Conservation (phyloP, 495 filamentous ascomycete species). For the Penicillium manginii region DNA sequence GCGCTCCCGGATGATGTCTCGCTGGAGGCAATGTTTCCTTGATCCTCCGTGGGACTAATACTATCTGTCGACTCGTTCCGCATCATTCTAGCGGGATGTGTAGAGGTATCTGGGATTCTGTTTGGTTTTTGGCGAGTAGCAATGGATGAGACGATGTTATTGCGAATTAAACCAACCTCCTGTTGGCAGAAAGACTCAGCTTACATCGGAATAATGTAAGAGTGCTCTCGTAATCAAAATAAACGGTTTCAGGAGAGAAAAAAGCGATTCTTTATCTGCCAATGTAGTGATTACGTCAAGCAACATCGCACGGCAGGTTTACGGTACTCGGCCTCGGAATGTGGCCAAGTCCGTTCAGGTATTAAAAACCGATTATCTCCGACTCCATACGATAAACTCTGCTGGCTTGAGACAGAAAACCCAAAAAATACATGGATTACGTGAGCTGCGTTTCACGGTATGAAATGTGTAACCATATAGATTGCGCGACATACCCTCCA, state of each 20-base stretch:
- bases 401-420: not conserved
- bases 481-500: not conserved
- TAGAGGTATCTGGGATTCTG: not conserved
- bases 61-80: not conserved
- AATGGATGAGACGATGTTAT: not conserved
- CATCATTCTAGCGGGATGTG: not conserved
- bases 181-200: not conserved
- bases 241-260: not conserved
- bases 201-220: not conserved
- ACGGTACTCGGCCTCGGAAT: constrained; percentile 15
- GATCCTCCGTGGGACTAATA: not conserved
- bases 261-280: not conserved
- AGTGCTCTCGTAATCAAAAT: not conserved
- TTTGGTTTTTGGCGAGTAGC: not conserved
- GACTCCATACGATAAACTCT: not conserved
- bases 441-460: constrained; percentile 20
- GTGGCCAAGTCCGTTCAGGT: constrained; percentile 6
- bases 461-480: constrained; percentile 8
- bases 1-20: not conserved
- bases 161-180: not conserved
- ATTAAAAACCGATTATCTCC: constrained; percentile 5
- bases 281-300: constrained; percentile 27
- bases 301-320: constrained; percentile 5
- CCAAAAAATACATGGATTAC: constrained; percentile 11
- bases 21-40: not conserved